A percentile compares a stretch with the other conserved stretches of the same genome.
phyloP scores from a whole-genome alignment of 2,329 filamentous ascomycete genomes.

The Claviceps fusiformis region DNA sequence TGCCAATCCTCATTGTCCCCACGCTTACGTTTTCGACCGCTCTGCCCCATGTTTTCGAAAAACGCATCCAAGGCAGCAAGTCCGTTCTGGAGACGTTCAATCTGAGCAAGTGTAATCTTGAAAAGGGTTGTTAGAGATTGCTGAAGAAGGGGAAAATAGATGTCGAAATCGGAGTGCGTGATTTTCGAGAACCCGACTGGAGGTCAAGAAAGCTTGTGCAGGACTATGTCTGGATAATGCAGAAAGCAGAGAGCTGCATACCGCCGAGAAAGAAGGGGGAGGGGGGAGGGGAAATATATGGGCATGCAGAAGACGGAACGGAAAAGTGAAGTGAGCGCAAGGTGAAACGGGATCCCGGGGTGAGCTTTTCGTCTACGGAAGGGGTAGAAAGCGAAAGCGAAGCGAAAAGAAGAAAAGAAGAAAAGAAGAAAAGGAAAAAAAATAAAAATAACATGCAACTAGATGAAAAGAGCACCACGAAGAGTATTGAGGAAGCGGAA shows the following conservation, averaged over 20 bases:
- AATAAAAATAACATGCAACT: background rate
- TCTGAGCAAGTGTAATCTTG: slow-evolving; percentile 16
- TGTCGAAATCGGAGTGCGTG: background rate
- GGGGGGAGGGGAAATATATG: background rate
- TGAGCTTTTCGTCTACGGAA: too few species aligned
- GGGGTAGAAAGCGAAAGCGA: too few species aligned
- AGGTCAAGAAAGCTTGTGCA: background rate
- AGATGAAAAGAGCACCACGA: background rate
- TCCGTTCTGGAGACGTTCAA: slow-evolving; percentile 21
- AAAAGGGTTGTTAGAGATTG: slow-evolving; percentile 8
- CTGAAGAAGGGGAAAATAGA: background rate
- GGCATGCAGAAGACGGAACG: background rate
- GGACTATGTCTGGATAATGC: background rate
- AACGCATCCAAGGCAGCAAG: slow-evolving; percentile 13
- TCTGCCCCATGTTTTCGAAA: slow-evolving; percentile 9
- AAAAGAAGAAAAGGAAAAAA: too few species aligned
- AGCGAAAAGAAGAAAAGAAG: background rate
- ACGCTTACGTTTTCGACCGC: slow-evolving; percentile 19
- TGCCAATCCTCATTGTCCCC: slow-evolving; percentile 15
- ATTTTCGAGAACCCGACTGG: background rate
- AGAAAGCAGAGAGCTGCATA: background rate
- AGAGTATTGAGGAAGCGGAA: background rate
- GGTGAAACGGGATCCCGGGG: background rate
- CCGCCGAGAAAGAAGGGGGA: background rate
- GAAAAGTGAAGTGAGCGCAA: background rate